phyloP scores from a whole-genome alignment of 1,139 yeast genomes.

The Yamadazyma membranifaciens region DNA sequence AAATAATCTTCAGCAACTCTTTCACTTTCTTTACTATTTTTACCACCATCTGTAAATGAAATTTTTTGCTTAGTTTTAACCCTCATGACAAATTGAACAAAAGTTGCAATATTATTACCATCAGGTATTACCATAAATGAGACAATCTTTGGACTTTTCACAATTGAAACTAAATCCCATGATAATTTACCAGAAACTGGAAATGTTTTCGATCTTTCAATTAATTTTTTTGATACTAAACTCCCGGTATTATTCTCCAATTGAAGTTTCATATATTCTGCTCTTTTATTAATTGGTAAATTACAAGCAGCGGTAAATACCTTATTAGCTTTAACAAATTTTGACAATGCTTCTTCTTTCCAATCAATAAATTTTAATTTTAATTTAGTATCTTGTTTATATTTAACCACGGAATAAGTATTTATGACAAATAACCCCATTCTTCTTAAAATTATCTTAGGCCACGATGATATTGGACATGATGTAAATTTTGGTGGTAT shows the following conservation, averaged over 20 bases:
- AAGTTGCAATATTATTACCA: conserved; percentile 64
- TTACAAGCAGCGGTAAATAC: conserved; percentile 44
- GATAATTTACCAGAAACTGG: conserved; percentile 61
- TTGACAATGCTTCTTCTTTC: conserved; percentile 45
- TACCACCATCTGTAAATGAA: conserved; percentile 45
- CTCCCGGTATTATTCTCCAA: conserved; percentile 34
- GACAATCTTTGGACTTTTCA: conserved; percentile 68
- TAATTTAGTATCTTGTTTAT: conserved; percentile 39
- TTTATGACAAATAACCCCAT: conserved; percentile 43
- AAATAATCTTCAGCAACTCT: conserved; percentile 69
- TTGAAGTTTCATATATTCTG: conserved; percentile 28
- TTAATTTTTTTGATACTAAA: conserved; percentile 31
- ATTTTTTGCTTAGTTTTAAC: conserved; percentile 74
- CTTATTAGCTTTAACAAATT: conserved; percentile 42
- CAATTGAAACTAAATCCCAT: conserved; percentile 77
- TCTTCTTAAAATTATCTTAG: conserved; percentile 34
- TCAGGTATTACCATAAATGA: conserved; percentile 62
- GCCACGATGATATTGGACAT: conserved; percentile 40
- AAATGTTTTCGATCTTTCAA: conserved; percentile 34
- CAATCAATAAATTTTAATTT: conserved; percentile 40
- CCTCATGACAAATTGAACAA: conserved; percentile 73
- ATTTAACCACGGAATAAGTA: conserved; percentile 43
- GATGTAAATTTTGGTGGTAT: conserved; percentile 36
- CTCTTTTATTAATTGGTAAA: conserved; percentile 26
- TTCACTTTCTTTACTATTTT: conserved; percentile 38